Percentiles rank a stretch among this genome's conserved stretches.
Conservation (phyloP, 2,329 filamentous ascomycete species). For the Alternaria triticina region DNA sequence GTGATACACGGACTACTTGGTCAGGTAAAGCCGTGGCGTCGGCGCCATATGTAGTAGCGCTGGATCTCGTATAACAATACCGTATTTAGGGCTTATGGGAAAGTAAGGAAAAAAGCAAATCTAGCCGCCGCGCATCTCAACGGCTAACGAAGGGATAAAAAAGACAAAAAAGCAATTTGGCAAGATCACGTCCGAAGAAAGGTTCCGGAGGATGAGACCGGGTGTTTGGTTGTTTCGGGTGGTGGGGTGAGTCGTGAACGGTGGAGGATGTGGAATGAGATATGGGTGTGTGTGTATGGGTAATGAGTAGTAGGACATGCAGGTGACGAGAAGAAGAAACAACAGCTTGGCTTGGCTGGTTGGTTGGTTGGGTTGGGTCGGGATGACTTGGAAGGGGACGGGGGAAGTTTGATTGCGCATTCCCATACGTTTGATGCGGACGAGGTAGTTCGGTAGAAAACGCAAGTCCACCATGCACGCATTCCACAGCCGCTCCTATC, state of each 20-base stretch:
- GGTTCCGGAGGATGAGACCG: neutral
- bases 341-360: neutral
- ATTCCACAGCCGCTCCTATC: neutral
- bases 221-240: neutral
- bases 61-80: constrained; percentile 1
- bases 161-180: neutral
- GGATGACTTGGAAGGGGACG: neutral
- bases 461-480: neutral
- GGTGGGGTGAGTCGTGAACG: neutral
- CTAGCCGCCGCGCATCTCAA: neutral
- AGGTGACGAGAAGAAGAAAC: neutral
- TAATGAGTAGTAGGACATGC: neutral
- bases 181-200: neutral
- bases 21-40: neutral
- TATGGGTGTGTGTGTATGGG: too few relatives aligned
- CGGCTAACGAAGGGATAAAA: neutral
- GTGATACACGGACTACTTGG: neutral
- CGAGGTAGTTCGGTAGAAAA: neutral
- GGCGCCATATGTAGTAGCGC: neutral
- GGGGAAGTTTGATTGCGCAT: neutral
- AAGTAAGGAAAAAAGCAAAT: neutral
- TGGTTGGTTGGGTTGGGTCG: neutral
- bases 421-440: neutral
- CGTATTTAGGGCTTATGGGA: neutral
- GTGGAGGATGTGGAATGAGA: neutral